Percentiles rank a stretch among this genome's conserved stretches.
These are phyloP conservation scores for Fusarium cyanostomum DNA, from an alignment of 2,329 filamentous ascomycete genomes.

Conservation along the genomic window DNA sequence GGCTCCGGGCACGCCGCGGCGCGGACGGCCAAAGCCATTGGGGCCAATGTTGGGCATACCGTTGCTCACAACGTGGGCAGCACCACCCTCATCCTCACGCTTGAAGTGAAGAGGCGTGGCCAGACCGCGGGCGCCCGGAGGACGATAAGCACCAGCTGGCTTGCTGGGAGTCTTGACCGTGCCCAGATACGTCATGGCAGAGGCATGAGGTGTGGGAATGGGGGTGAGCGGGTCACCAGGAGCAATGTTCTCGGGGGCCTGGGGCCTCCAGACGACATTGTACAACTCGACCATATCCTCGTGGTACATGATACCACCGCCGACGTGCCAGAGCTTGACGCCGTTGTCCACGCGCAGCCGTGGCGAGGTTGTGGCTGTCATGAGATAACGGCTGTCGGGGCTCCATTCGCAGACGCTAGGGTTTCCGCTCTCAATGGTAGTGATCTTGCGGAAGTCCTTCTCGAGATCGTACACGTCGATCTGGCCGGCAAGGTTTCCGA, in stretches of 20 bases:
- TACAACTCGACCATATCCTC: conserved; percentile 96
- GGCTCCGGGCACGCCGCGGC: conserved; percentile 87
- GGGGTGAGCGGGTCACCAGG: conserved; percentile 76
- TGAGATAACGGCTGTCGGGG: conserved; percentile 91
- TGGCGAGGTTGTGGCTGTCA: conserved; percentile 97
- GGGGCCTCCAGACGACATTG: conserved; percentile 87
- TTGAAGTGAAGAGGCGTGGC: conserved; percentile 94
- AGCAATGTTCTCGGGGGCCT: conserved; percentile 66
- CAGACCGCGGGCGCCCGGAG: conserved; percentile 89
- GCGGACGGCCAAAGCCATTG: conserved; percentile 82
- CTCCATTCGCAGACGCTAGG: conserved; percentile 98
- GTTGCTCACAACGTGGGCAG: conserved; percentile 83
- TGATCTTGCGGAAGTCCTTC: conserved; percentile 91
- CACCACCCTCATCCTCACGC: conserved; percentile 95
- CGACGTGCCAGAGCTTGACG: conserved; percentile 92
- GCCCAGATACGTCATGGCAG: conserved; percentile 82
- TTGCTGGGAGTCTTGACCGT: conserved; percentile 95
- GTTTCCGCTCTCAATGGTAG: conserved; percentile 94
- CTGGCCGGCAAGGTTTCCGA: conserved; percentile 96
- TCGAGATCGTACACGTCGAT: conserved; percentile 98
- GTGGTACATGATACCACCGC: conserved; percentile 90
- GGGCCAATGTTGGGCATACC: conserved; percentile 74
- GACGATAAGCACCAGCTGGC: conserved; percentile 95
- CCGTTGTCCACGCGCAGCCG: conserved; percentile 96
- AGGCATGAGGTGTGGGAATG: conserved; percentile 81